Conservation (phyloP, 805 yeast species). For the Nakazawaea laoshanensis region DNA sequence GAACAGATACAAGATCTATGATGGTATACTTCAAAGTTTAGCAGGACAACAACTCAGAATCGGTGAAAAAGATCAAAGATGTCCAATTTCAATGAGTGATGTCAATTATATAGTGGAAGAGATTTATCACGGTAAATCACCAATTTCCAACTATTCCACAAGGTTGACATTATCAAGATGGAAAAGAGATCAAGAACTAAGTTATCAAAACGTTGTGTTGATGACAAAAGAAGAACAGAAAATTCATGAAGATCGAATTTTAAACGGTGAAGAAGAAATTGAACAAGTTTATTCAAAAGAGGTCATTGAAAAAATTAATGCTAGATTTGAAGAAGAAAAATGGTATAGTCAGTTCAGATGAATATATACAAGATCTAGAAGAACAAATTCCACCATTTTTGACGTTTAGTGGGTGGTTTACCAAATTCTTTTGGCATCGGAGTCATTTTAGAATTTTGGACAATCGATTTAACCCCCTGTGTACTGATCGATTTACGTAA, state of each 20-base stretch:
- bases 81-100: slow-evolving; percentile 67
- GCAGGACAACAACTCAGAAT: slow-evolving; percentile 83
- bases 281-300: slow-evolving; percentile 57
- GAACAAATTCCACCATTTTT: slow-evolving; percentile 55
- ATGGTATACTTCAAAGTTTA: slow-evolving; percentile 69
- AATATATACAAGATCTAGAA: slow-evolving; percentile 25
- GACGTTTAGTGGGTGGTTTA: slow-evolving; percentile 37
- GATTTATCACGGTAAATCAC: slow-evolving; percentile 87
- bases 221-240: slow-evolving; percentile 86
- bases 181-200: slow-evolving; percentile 61
- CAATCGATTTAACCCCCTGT: slow-evolving; percentile 17
- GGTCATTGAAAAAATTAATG: slow-evolving; percentile 45
- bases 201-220: slow-evolving; percentile 73
- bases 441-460: slow-evolving; percentile 10
- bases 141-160: slow-evolving; percentile 75
- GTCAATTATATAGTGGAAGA: slow-evolving; percentile 84
- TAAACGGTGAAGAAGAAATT: slow-evolving; percentile 57
- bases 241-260: slow-evolving; percentile 66
- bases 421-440: slow-evolving; percentile 30
- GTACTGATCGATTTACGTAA: slow-evolving; percentile 16
- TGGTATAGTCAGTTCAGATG: slow-evolving; percentile 54
- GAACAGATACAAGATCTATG: slow-evolving; percentile 78
- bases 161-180: slow-evolving; percentile 77
- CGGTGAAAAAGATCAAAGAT: slow-evolving; percentile 62
- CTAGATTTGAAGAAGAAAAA: slow-evolving; percentile 66